Percentiles rank a stretch among this genome's conserved stretches.
These are phyloP conservation scores for Pleurotus cornucopiae DNA, from an alignment of 768 basidiomycete species.

Conservation along the genomic window DNA sequence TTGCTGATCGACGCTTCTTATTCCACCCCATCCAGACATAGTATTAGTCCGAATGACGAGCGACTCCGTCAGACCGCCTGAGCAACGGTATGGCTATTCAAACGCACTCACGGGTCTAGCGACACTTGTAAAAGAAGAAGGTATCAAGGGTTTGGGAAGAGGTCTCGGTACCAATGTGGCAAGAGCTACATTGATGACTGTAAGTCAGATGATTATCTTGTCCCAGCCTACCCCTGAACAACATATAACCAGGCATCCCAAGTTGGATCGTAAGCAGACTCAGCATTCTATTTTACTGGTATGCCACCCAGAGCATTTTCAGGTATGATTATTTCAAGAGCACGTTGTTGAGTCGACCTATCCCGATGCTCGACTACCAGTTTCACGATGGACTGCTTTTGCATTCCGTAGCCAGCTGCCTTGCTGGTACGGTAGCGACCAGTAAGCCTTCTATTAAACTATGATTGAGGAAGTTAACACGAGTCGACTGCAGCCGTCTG, in stretches of 20 bases:
- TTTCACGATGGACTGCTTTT: slow-evolving; percentile 61
- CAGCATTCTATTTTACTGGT: neutral
- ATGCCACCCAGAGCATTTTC: slow-evolving; percentile 8
- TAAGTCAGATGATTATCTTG: slow-evolving; percentile 1
- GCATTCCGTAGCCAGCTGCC: slow-evolving; percentile 63
- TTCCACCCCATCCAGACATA: slow-evolving; percentile 44
- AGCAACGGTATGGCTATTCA: slow-evolving; percentile 70
- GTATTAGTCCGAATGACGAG: slow-evolving; percentile 85
- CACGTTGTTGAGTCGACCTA: slow-evolving; percentile 42
- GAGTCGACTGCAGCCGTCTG: slow-evolving; percentile 52
- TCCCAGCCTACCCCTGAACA: slow-evolving; percentile 10
- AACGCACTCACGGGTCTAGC: slow-evolving; percentile 77
- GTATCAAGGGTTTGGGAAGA: slow-evolving; percentile 60
- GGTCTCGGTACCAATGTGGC: slow-evolving; percentile 80
- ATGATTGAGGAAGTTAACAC: too few relatives aligned
- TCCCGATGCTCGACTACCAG: slow-evolving; percentile 57
- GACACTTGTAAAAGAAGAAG: slow-evolving; percentile 63
- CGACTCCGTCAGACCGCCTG: slow-evolving; percentile 70
- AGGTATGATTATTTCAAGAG: slow-evolving; percentile 80
- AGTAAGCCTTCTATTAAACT: slow-evolving; percentile 39
- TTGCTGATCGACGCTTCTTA: slow-evolving; percentile 1
- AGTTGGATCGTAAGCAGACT: slow-evolving; percentile 69
- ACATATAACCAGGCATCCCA: slow-evolving; percentile 57
- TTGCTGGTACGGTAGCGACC: slow-evolving; percentile 74
- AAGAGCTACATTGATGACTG: slow-evolving; percentile 19